Base-by-base conservation (phyloP, 495 filamentous ascomycete species). In the Elaphomyces granulatus region DNA sequence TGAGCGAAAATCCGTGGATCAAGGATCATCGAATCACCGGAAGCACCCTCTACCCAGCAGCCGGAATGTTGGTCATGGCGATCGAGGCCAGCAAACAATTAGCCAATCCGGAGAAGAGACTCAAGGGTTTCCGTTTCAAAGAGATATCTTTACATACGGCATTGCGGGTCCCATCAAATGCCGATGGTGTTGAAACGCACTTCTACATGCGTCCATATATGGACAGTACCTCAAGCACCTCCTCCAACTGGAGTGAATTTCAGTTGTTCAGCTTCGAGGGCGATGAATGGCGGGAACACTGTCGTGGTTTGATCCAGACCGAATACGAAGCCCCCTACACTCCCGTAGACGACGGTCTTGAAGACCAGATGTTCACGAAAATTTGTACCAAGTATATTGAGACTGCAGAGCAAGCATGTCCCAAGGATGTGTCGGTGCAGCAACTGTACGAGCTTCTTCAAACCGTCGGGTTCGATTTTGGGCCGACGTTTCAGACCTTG, bases 91-190 rank as follows among this genome's bases (percentile, higher is more conserved):
- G 44, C n/a, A 20, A 30, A n/a, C 50, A 52, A 18, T 23, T 23
- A 12, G 41, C 41, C 3, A 23, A 37, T 4, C 18, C 23, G 20
- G 23, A 23, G 3, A 43, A 43, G n/a, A 15, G 32, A 20, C 31
- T 43, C n/a, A 39, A 48, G 14, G 46, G 46, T 0, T 46, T 56
- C 15, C 44, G 34, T 7, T 20, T 71, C 16, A 52, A 51, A 1
- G 55, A 71, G 17, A 45, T 74, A 8, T 31, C 16, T 8, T 63
- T 72, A 33, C 50, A 55, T 10, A 55, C 52, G 3, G 64, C 63
- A 1, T 44, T 74, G 9, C n/a, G n/a, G n/a, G 47, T 60, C 3
- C 33, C 61, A 1, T 37, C 43, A 1, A 51, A 56, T 20, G 28
- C 42, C 4, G 37, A 33, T 3, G 39, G 32, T 12, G 15, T 34